Evolutionary conservation across 768 basidiomycete genomes (phyloP).

Genomic region (Gloeopeniophorella convolvens): DNA sequence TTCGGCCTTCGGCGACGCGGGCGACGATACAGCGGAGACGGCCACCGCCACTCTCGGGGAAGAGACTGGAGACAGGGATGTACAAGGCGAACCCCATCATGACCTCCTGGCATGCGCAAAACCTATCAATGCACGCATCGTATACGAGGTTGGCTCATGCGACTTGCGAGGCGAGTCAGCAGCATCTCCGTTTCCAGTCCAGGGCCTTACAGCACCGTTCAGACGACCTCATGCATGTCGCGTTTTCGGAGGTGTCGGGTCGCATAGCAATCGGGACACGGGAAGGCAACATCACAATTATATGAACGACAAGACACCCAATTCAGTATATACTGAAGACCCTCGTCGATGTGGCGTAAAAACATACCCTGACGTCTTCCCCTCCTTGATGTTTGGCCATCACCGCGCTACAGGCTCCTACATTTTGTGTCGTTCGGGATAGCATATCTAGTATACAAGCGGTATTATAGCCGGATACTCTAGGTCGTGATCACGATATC

Average conservation of each 20-base stretch:
- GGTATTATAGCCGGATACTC: too few species aligned
- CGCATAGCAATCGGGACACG: slow-evolving; percentile 26
- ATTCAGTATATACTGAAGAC: too few species aligned
- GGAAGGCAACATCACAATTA: too few species aligned
- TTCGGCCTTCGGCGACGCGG: background rate
- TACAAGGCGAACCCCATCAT: background rate
- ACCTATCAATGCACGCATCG: slow-evolving; percentile 20
- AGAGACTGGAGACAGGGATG: background rate
- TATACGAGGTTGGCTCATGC: slow-evolving; percentile 28
- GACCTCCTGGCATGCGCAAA: background rate
- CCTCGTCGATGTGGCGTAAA: too few species aligned
- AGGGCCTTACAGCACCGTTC: background rate
- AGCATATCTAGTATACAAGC: too few species aligned
- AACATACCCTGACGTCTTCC: too few species aligned
- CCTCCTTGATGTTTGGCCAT: too few species aligned
- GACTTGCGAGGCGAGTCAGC: slow-evolving; percentile 27
- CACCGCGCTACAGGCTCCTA: too few species aligned
- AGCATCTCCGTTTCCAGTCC: background rate
- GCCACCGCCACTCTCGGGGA: background rate
- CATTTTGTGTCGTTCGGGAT: too few species aligned
- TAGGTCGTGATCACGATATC: too few species aligned
- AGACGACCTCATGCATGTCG: slow-evolving; percentile 30
- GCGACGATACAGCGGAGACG: background rate
- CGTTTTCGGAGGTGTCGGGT: slow-evolving; percentile 28
- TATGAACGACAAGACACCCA: too few species aligned